Percentiles rank a stretch among this genome's conserved stretches.
These are phyloP conservation scores for Gloeostereum incarnatum DNA, from an alignment of 768 basidiomycete species.

Conservation along the genomic window DNA sequence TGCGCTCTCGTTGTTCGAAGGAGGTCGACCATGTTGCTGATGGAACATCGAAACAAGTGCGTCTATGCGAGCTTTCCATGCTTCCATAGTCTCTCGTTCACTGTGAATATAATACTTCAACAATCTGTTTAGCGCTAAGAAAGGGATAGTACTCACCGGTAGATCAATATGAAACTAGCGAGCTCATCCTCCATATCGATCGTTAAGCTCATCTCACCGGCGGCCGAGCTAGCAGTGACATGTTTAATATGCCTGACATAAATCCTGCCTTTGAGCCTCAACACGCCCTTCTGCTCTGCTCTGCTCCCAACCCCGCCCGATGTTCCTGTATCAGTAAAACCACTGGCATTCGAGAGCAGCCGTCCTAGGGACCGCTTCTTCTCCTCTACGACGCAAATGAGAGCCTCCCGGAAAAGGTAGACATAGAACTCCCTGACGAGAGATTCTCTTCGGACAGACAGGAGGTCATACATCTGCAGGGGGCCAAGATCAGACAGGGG, in stretches of 20 bases:
- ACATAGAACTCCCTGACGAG: conserved; percentile 93
- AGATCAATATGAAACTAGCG: conserved; percentile 93
- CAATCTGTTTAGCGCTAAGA: no score
- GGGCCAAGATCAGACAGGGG: conserved; percentile 83
- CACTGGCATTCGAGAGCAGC: conserved; percentile 51
- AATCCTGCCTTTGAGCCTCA: conserved; percentile 90
- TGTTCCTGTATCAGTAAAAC: conserved; percentile 41
- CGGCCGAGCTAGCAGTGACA: conserved; percentile 70
- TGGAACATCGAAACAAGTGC: conserved; percentile 68
- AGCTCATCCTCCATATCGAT: conserved; percentile 98
- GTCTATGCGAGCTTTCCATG: conserved; percentile 83
- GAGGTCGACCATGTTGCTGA: conserved; percentile 34
- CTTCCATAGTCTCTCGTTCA: conserved; percentile 79
- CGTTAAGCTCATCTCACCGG: conserved; percentile 85
- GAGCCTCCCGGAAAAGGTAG: conserved; percentile 95
- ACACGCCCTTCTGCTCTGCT: conserved; percentile 60
- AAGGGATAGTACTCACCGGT: no score
- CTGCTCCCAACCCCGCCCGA: conserved; percentile 19
- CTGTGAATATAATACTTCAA: no score
- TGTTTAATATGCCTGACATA: conserved; percentile 92
- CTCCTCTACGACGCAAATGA: conserved; percentile 97
- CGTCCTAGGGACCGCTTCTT: conserved; percentile 77
- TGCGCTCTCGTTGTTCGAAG: conserved; percentile 11
- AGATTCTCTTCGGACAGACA: conserved; percentile 81
- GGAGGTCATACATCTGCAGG: conserved; percentile 85